Base-by-base conservation (phyloP, 306 rosid genomes). In the Fragaria ananassa region DNA sequence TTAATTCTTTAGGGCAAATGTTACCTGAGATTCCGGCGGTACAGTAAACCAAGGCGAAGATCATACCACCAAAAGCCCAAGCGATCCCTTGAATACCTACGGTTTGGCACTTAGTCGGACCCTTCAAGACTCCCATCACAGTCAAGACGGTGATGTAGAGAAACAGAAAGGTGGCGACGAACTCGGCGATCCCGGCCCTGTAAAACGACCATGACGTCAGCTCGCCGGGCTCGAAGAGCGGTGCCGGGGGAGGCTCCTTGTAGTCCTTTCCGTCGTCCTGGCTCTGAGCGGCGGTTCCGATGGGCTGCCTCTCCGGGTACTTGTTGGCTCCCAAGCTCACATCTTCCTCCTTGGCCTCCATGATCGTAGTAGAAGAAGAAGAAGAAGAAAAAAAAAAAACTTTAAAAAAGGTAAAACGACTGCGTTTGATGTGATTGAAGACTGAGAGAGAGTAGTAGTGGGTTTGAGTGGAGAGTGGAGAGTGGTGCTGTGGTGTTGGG, bases 51-150 rank as follows among this genome's bases (percentile, higher is more conserved):
- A 93, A 92, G 39, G 97, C 92, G 65, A 93, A 93, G 84, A 93
- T 93, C 96, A 90, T 91, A 47, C 98, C 98, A 17, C 98, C 98
- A 39, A 93, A 93, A 29, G 98, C 89, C 98, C 97, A 93, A 65
- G 91, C 91, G 74, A 87, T 87, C 4, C 91, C 91, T 53, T 87
- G 91, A 53, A 87, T 82, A 21, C 91, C 98, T 29, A 93, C 98
- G 0, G 92, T 68, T 0, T 62, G 0, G 53, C 98, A 93, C 86
- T 67, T 89, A 44, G 0, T 56, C 0, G 5, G 4, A 1, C 63
- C 64, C 35, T 54, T 80, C 31, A 18, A 21, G 1, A 85, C 88
- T 2, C 91, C 91, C 91, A 87, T 87, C 35, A 87, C 91, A 8
- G 91, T 87, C 71, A 87, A 74, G 39, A 87, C 54, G 15, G 91